Percentiles rank a stretch among this genome's conserved stretches.
These are phyloP conservation scores for Pseudotulostoma volvatum DNA, from an alignment of 495 filamentous ascomycete species.

Conservation along the genomic window DNA sequence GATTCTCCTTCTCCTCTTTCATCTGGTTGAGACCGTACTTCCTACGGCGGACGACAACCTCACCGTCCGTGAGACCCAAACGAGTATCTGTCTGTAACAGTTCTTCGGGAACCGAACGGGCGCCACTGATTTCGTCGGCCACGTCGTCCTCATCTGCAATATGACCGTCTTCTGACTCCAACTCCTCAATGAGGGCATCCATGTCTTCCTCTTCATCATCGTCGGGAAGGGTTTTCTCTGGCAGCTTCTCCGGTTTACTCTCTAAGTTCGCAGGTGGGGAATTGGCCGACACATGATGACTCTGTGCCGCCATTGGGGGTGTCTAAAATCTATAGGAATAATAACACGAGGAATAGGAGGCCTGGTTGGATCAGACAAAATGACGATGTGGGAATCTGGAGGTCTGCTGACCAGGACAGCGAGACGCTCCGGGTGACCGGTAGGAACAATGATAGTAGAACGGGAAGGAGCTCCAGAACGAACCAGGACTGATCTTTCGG, in stretches of 20 bases:
- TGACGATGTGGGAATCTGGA: too few relatives aligned
- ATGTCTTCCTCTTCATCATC: constrained; percentile 61
- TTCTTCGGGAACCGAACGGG: constrained; percentile 42
- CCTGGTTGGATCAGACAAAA: too few relatives aligned
- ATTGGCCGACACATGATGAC: too few relatives aligned
- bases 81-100: constrained; percentile 55
- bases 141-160: constrained; percentile 40
- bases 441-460: too few relatives aligned
- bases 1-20: constrained; percentile 75
- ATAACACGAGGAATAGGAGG: too few relatives aligned
- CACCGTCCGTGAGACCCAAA: constrained; percentile 50
- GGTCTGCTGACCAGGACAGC: neutral
- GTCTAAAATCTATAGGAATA: too few relatives aligned
- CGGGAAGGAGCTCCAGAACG: too few relatives aligned
- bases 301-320: too few relatives aligned
- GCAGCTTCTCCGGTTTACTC: neutral
- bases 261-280: neutral
- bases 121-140: constrained; percentile 25
- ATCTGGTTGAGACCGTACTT: constrained; percentile 78
- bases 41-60: constrained; percentile 51
- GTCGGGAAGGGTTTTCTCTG: constrained; percentile 25
- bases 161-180: constrained; percentile 60
- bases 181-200: constrained; percentile 65
- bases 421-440: neutral
- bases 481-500: too few relatives aligned